Percentiles rank a stretch among this genome's conserved stretches.
These are phyloP conservation scores for Hypoxylon cercidicola DNA, from an alignment of 495 filamentous ascomycete species.

Conservation along the genomic window DNA sequence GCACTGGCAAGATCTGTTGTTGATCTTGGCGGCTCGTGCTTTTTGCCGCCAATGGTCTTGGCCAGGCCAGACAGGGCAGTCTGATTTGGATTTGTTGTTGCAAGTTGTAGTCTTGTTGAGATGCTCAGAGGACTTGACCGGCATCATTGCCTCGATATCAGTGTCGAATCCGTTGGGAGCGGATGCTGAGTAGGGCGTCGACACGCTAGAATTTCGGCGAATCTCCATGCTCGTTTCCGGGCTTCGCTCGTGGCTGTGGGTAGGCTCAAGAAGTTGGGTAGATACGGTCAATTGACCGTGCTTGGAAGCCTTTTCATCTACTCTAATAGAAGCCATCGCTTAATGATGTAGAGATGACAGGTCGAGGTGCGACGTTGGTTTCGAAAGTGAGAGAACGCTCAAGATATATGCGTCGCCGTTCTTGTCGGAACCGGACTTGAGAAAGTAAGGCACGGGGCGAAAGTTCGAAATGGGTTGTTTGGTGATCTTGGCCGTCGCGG, in stretches of 20 bases:
- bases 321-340: slow-evolving; percentile 31
- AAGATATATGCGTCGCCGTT: slow-evolving; percentile 16
- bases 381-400: slow-evolving; percentile 8
- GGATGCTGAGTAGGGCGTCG: slow-evolving; percentile 51
- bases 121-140: slow-evolving; percentile 38
- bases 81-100: slow-evolving; percentile 46
- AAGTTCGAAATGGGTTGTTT: neutral
- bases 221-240: slow-evolving; percentile 25
- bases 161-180: slow-evolving; percentile 57
- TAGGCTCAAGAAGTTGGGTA: slow-evolving; percentile 36
- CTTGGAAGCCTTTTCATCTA: slow-evolving; percentile 42
- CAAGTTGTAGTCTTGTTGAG: slow-evolving; percentile 47
- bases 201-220: slow-evolving; percentile 47
- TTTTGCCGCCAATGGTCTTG: slow-evolving; percentile 61
- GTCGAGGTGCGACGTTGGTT: neutral
- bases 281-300: slow-evolving; percentile 46
- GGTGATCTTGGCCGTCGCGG: neutral
- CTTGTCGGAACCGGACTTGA: slow-evolving; percentile 5
- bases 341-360: slow-evolving; percentile 5
- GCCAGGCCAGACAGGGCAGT: slow-evolving; percentile 62
- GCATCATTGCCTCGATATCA: slow-evolving; percentile 60
- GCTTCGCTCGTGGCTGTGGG: slow-evolving; percentile 43
- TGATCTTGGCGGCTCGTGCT: slow-evolving; percentile 59
- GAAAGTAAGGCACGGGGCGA: neutral
- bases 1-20: slow-evolving; percentile 54